Evolutionary conservation across 352 stramenopile species (phyloP).

Genomic region (Blastocystis sp.): DNA sequence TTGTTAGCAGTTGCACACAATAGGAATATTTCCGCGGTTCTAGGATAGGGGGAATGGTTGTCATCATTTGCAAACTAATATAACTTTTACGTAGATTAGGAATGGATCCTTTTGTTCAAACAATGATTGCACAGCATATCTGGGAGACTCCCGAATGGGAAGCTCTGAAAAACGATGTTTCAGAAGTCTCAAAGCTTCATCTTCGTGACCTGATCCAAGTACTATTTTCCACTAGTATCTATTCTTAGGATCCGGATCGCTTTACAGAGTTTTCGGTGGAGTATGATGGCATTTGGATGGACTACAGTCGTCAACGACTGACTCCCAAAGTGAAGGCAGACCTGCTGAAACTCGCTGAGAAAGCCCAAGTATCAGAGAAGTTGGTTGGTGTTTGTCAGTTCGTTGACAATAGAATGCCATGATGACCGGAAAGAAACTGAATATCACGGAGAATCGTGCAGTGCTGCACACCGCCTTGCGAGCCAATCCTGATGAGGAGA

Average conservation of each 20-base stretch:
- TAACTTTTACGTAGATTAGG: neutral
- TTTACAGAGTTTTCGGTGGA: constrained; percentile 52
- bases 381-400: constrained; percentile 1
- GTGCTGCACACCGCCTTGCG: constrained; percentile 92
- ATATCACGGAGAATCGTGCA: constrained; percentile 87
- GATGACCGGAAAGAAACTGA: constrained; percentile 84
- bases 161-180: constrained; percentile 31
- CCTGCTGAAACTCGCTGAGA: constrained; percentile 64
- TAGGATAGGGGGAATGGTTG: neutral
- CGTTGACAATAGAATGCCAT: constrained; percentile 74
- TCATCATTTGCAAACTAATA: neutral
- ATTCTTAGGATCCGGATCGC: constrained; percentile 57
- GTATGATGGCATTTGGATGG: constrained; percentile 72
- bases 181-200: constrained; percentile 11
- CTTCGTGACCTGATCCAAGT: constrained; percentile 56
- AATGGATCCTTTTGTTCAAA: constrained; percentile 58
- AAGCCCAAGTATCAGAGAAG: constrained; percentile 63
- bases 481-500: constrained; percentile 72
- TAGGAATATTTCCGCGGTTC: neutral
- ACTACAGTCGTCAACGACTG: constrained; percentile 79
- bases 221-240: neutral
- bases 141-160: constrained; percentile 62
- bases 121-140: constrained; percentile 47
- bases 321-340: constrained; percentile 73
- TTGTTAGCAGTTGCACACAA: neutral